Base-by-base conservation (phyloP, 768 basidiomycete species). In the Xerocomus brunneocitrinus region DNA sequence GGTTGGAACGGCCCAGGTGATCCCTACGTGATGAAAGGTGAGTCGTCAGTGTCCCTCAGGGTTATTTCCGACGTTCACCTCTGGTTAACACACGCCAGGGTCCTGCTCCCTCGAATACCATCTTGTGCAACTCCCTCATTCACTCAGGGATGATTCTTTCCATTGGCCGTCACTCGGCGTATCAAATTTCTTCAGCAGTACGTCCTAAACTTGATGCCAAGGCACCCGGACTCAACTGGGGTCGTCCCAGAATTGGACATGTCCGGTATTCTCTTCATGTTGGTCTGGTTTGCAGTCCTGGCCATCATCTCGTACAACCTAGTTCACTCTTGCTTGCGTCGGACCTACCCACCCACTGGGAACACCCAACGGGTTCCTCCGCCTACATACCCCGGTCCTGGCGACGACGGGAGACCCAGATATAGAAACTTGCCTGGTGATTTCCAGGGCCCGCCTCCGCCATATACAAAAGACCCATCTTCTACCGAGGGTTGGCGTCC, bases 61-160 rank as follows among this genome's bases (percentile, higher is more conserved):
- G 13, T 22, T 31, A n/a, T 46, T 42, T 38, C 24, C 12, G 7
- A 36, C 19, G 24, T 45, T 48, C 10, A 54, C 40, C 14, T 42
- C 50, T 38, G 31, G 32, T 46, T 43, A 16, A 47, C 40, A 14
- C 54, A 40, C 43, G 31, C 25, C 54, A 92, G 93, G 87, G 16
- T 94, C 92, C 14, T 98, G 94, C 68, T 86, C 85, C 7, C 74
- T 98, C 49, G 83, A 91, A 55, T 98, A 97, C 65, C 78, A 80
- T 44, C 80, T 98, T 3, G 80, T 90, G 19, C 80, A 86, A 47
- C 74, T 93, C 5, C 87, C 87, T 0, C 59, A 65, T 19, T 40
- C 67, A 5, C 62, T 69, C 48, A 53, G 56, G 27, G 62, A 66
- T 13, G 59, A 68, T 10, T 14, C 56, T 3, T 28, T 27, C 4